Conservation (phyloP, 2,329 filamentous ascomycete species). For the Pyrenophora graminea region DNA sequence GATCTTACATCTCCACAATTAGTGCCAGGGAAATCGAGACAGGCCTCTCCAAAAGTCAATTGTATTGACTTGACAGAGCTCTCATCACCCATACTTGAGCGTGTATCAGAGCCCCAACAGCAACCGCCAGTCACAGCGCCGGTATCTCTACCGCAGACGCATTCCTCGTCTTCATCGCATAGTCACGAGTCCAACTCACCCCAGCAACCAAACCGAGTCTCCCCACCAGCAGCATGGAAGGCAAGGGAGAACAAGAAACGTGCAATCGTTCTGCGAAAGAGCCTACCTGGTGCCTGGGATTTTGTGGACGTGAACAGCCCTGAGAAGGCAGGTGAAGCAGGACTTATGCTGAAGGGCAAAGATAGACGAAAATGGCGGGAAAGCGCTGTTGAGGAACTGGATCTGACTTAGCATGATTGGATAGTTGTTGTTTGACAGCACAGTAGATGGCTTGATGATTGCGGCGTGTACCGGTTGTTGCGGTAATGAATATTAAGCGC, state of each 20-base stretch:
- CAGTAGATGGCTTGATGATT: too few relatives aligned
- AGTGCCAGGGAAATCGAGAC: background rate
- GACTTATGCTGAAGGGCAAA: conserved; percentile 23
- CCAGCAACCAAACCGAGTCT: background rate
- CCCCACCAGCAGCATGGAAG: conserved; percentile 39
- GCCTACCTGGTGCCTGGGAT: conserved; percentile 39
- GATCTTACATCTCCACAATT: conserved; percentile 28
- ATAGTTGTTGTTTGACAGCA: too few relatives aligned
- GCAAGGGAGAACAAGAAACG: conserved; percentile 36
- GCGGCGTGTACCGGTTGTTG: too few relatives aligned
- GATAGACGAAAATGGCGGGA: conserved; percentile 41
- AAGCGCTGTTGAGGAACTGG: conserved; percentile 44
- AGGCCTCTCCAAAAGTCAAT: conserved; percentile 20
- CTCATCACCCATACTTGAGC: conserved; percentile 16
- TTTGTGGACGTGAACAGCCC: conserved; percentile 35
- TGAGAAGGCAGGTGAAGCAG: conserved; percentile 3
- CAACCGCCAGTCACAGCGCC: background rate
- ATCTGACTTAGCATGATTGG: conserved; percentile 31
- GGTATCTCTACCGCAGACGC: conserved; percentile 11
- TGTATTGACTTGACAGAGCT: conserved; percentile 29
- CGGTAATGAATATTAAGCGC: too few relatives aligned
- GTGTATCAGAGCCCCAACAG: background rate
- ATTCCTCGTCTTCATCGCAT: conserved; percentile 13
- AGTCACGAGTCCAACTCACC: conserved; percentile 16
- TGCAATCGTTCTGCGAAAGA: conserved; percentile 37